Conservation (phyloP, 2,329 filamentous ascomycete genomes). For the Aspergillus persii region DNA sequence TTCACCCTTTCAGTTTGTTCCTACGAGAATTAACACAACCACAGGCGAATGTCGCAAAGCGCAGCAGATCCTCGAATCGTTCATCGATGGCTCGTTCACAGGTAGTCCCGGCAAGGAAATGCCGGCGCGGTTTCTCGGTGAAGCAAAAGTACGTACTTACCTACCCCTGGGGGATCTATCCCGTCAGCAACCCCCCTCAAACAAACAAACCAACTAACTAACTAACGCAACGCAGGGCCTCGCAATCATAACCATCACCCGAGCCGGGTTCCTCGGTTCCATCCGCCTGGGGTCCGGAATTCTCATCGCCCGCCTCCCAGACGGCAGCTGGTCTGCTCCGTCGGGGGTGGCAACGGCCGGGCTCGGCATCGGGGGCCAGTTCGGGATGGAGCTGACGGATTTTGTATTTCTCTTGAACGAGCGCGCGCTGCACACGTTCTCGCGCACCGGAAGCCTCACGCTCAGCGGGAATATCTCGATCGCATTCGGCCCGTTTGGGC, state of each 20-base stretch:
- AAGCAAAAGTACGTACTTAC: constrained; percentile 68
- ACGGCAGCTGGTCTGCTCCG: constrained; percentile 48
- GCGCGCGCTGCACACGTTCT: constrained; percentile 82
- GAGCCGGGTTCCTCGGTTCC: constrained; percentile 47
- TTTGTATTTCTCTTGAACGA: constrained; percentile 99
- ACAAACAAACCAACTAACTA: background rate
- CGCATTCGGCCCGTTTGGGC: constrained; percentile 84
- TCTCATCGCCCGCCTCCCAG: constrained; percentile 44
- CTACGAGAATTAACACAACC: constrained; percentile 19
- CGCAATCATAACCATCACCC: constrained; percentile 46
- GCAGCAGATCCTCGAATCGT: constrained; percentile 87
- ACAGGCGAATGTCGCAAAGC: constrained; percentile 95
- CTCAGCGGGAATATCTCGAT: constrained; percentile 92
- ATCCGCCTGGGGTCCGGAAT: constrained; percentile 47
- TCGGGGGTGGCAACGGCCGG: constrained; percentile 46
- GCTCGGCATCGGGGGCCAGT: constrained; percentile 45
- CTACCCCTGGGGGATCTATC: background rate
- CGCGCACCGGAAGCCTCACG: constrained; percentile 82
- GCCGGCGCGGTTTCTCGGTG: constrained; percentile 77
- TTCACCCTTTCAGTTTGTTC: background rate
- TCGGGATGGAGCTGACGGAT: constrained; percentile 49
- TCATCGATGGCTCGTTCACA: constrained; percentile 84
- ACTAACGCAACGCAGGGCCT: constrained; percentile 35
- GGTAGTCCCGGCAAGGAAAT: constrained; percentile 96
- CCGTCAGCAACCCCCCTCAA: background rate